Percentiles rank a stretch among this genome's conserved stretches.
phyloP scores from a whole-genome alignment of 1,284 basidiomycete species.

The Naganishia sp. region DNA sequence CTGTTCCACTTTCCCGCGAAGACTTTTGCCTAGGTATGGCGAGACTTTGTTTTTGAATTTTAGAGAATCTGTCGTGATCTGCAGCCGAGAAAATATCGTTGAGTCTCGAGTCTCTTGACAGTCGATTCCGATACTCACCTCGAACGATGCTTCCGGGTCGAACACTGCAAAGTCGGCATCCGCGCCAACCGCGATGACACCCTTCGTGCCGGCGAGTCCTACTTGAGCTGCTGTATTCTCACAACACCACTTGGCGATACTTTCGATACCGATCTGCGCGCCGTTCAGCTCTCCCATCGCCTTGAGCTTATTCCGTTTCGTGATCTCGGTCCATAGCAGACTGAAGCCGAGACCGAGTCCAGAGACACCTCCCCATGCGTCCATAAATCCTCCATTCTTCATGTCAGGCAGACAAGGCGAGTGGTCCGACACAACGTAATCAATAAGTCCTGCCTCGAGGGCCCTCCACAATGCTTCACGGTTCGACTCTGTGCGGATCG shows the following conservation, averaged over 20 bases:
- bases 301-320: constrained; percentile 45
- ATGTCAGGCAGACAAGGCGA: constrained; percentile 81
- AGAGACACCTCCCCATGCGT: constrained; percentile 89
- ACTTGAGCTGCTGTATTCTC: constrained; percentile 73
- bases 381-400: constrained; percentile 80
- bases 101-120: neutral
- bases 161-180: constrained; percentile 86
- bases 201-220: constrained; percentile 69
- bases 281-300: constrained; percentile 55
- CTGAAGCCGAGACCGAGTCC: constrained; percentile 83
- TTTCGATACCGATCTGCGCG: constrained; percentile 60
- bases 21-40: constrained; percentile 73
- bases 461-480: constrained; percentile 76
- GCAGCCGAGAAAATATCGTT: constrained; percentile 7
- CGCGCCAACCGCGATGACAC: constrained; percentile 67
- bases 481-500: constrained; percentile 74
- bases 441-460: constrained; percentile 74
- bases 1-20: constrained; percentile 70
- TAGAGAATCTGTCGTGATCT: constrained; percentile 72
- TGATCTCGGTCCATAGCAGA: constrained; percentile 76
- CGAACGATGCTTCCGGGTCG: constrained; percentile 67
- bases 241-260: constrained; percentile 74
- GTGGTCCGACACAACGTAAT: constrained; percentile 90
- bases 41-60: constrained; percentile 91
- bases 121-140: constrained; percentile 56